Evolutionary conservation across 208 protist species (phyloP), one percentile per base, ranked within the genome.

Genomic region (Crithidia bombi): DNA sequence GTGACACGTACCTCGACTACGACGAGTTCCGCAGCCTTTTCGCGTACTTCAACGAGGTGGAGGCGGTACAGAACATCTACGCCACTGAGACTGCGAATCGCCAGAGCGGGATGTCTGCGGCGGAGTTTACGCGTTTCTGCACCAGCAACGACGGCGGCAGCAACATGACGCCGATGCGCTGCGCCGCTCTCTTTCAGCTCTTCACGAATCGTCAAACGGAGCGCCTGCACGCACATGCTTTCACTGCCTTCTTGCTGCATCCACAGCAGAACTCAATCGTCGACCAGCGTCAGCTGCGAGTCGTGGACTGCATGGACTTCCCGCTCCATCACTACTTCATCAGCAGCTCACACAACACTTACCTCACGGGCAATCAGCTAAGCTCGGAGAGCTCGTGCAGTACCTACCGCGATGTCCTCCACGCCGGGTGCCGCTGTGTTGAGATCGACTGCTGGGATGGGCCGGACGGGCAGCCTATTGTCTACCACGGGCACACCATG

Each of bases 281-380:
- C 0, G 69, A 75, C 25, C 43, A 51, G 32, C 64, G 61, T n/a
- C 51, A 67, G 19, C 35, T 25, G 14, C 65, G 49, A 26, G 28
- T 89, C 47, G 41, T 57, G 3, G 78, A 96, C 28, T 77, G 87
- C 76, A 98, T 98, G 94, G 81, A 64, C 35, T 73, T 74, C 23
- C 90, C 91, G 14, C 50, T 98, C 23, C 57, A 68, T 11, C 52
- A 93, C 36, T 98, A 98, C 82, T 98, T 81, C 63, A 96, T 98
- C 72, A 87, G 83, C 61, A 89, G 86, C 30, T 98, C 92, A 5
- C 97, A 99, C 81, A 99, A 99, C 81, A 98, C 98, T 5, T 99
- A 98, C 70, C 74, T 99, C 6, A 79, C 82, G 17, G 95, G 95
- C 25, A 82, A 98, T 79, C 98, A 99, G 83, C 65, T 99, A n/a